Percentiles rank a stretch among this genome's conserved stretches.
Evolutionary conservation across 352 stramenopile species (phyloP).

Genomic region (Phytophthora boehmeriae): DNA sequence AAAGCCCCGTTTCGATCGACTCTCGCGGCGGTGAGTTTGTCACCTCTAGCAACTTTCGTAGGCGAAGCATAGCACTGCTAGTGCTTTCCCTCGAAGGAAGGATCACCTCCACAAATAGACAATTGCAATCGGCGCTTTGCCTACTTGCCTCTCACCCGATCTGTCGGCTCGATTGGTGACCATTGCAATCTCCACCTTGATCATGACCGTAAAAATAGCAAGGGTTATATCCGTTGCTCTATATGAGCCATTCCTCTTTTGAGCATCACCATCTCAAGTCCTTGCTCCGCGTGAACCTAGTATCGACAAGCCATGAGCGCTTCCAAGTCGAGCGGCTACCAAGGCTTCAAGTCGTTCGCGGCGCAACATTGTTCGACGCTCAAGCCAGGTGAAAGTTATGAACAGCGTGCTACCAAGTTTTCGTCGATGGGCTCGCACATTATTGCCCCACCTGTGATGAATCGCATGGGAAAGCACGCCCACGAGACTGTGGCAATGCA

Average conservation of each 20-base stretch:
- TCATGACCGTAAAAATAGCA: conserved; percentile 24
- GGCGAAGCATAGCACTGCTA: conserved; percentile 27
- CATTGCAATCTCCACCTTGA: conserved; percentile 18
- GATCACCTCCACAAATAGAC: conserved; percentile 41
- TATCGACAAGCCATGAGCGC: conserved; percentile 32
- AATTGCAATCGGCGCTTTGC: conserved; percentile 24
- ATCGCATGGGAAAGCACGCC: conserved; percentile 55
- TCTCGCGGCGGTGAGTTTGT: conserved; percentile 25
- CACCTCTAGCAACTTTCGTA: conserved; percentile 25
- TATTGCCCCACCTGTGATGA: conserved; percentile 58
- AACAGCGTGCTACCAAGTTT: conserved; percentile 76
- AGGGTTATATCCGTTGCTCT: background rate
- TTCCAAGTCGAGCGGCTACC: conserved; percentile 69
- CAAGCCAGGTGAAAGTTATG: conserved; percentile 76
- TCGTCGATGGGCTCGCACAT: conserved; percentile 78
- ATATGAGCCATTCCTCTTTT: conserved; percentile 15
- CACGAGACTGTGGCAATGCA: conserved; percentile 63
- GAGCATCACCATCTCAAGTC: background rate
- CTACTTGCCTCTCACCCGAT: conserved; percentile 5
- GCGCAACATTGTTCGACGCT: conserved; percentile 72
- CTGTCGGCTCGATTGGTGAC: conserved; percentile 5
- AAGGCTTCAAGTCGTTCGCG: conserved; percentile 80
- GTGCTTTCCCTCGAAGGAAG: conserved; percentile 40
- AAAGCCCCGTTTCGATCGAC: conserved; percentile 32
- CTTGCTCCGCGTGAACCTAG: background rate